Conservation (phyloP, 768 basidiomycete genomes). For the Boletus patriciae region DNA sequence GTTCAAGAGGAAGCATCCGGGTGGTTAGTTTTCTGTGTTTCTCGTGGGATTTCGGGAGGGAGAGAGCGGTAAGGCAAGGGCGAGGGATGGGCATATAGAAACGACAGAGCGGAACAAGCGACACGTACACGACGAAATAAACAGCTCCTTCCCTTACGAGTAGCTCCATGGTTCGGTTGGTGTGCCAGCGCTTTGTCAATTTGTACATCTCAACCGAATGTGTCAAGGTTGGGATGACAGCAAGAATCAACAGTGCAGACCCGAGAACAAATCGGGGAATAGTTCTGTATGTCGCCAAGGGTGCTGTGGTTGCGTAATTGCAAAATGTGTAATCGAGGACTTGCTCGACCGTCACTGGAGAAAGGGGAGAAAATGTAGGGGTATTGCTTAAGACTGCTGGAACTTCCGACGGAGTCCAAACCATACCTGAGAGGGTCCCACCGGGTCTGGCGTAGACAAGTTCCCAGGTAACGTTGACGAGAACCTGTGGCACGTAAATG, state of each 20-base stretch:
- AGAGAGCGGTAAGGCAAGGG: not conserved
- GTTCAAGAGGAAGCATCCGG: not conserved
- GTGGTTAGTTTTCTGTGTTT: not conserved
- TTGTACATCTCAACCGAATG: conserved; percentile 5
- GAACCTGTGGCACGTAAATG: not conserved
- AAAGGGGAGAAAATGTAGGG: not conserved
- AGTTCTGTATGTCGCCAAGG: not conserved
- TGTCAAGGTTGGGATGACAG: not conserved
- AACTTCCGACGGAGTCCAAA: not conserved
- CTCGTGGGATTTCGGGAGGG: not conserved
- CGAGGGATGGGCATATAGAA: not conserved
- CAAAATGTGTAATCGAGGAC: conserved; percentile 1
- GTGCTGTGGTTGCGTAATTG: not conserved
- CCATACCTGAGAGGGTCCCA: conserved; percentile 3
- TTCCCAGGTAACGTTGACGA: not conserved
- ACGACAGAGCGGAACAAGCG: not conserved
- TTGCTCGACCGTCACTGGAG: not conserved
- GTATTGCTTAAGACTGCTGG: not conserved
- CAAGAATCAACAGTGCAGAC: conserved; percentile 3
- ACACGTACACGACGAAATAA: conserved; percentile 18
- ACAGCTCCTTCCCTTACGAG: conserved; percentile 11
- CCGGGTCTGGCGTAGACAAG: not conserved
- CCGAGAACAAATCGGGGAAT: conserved; percentile 10
- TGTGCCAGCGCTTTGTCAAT: conserved; percentile 3
- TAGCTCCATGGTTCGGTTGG: conserved; percentile 2